phyloP scores from a whole-genome alignment of 176 grass and related monocot genomes.

The Hordeum vulgare region DNA sequence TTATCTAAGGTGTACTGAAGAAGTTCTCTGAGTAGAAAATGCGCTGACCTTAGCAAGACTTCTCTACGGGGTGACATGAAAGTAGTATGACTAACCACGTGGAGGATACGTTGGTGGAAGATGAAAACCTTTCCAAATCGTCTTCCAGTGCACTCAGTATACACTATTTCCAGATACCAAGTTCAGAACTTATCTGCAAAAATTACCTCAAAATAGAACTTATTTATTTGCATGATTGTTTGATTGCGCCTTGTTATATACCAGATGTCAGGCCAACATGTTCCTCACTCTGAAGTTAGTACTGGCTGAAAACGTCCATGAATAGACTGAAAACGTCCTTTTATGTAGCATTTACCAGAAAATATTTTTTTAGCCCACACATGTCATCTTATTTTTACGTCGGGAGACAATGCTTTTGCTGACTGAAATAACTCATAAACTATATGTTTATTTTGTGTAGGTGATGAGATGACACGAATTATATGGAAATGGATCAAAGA shows the following conservation, averaged over 20 bases:
- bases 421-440: not conserved
- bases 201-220: not conserved
- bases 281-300: not conserved
- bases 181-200: not conserved
- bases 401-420: not conserved
- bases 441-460: constrained; percentile 25
- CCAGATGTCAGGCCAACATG: not conserved
- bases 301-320: not conserved
- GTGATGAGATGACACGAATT: constrained; percentile 83
- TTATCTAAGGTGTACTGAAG: not conserved
- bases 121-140: not conserved
- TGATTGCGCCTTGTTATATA: not conserved
- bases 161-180: not conserved
- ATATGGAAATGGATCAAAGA: constrained; percentile 96
- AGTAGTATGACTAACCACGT: not conserved
- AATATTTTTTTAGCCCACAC: not conserved
- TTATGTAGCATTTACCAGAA: not conserved
- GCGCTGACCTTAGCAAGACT: not conserved
- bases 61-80: not conserved
- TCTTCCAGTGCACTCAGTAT: not conserved
- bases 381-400: not conserved
- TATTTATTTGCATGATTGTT: not conserved
- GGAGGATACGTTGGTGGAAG: not conserved
- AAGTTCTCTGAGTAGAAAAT: not conserved
- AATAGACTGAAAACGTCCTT: not conserved